Evolutionary conservation across 176 grass and related monocot genomes (phyloP), one percentile per base, ranked within the genome.

Genomic region (Pontederia paniculata): DNA sequence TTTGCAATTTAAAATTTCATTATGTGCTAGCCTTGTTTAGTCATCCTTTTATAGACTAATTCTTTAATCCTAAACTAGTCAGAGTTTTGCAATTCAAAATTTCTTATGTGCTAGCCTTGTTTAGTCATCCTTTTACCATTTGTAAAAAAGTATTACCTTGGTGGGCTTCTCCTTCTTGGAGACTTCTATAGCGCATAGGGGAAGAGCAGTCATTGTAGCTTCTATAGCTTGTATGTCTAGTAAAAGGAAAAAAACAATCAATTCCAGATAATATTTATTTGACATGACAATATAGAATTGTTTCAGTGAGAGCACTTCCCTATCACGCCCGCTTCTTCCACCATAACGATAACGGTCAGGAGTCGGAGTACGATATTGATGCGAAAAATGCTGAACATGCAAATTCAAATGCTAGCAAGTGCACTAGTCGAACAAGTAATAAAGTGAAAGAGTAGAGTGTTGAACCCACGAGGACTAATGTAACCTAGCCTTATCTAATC

Each of bases 291-390:
- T 31, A 0, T 12, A 14, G 4, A 54, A 9, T 54, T 3, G 18
- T 61, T 42, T 44, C 12, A 20, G 18, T 12, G 18, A 51, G 48
- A 17, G 7, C 42, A 44, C 57, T 71, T 80, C 87, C 88, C 88
- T 85, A 42, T 86, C 87, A 67, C 82, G 83, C 31, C 84, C 77
- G 74, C 54, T 70, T 70, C 93, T 83, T 71, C 86, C 86, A 49
- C 80, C 83, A 72, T 77, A 88, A 20, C 86, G 93, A 67, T 80
- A 77, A 57, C 75, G 83, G 66, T 98, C 93, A 58, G 75, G 75
- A 73, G 86, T 84, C 68, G 86, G 93, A 31, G 93, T 91, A 4
- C 83, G 75, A 54, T 98, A 98, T 74, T n/a, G n/a, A n/a, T n/a
- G n/a, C n/a, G n/a, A n/a, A n/a, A n/a, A n/a, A n/a, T n/a, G n/a